Base-by-base conservation (phyloP, 768 basidiomycete species). In the Mycena floridula region DNA sequence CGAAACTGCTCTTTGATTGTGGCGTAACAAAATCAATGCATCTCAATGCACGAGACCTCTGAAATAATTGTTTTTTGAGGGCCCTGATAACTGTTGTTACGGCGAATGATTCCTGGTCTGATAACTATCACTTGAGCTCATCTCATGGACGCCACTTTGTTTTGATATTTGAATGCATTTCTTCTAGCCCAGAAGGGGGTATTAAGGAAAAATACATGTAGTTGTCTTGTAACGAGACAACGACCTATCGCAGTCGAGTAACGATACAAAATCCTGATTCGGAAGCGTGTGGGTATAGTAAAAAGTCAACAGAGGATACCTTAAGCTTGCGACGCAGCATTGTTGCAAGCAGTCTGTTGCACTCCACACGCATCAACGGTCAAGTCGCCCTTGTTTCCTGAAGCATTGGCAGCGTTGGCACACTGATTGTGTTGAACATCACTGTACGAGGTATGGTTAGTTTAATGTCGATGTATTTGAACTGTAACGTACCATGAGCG, bases 361-460 rank as follows among this genome's bases (percentile, higher is more conserved):
- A 55, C 53, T 45, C 61, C 70, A 55, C 77, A 77, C 20, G 65
- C 68, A 24, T 58, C 54, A 23, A 77, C 77, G 18, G 68, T 73
- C 50, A 77, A 63, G 36, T 63, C 67, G 43, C 66, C 61, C 55
- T 69, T 58, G 56, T 76, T 72, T 37, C 69, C 69, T 6, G 69
- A 71, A 12, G 68, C 61, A 55, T 80, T 79, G 12, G 78, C 74
- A 12, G 73, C 74, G 54, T 79, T 64, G 5, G 76, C 74, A 55
- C 79, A 82, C 51, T 70, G 51, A 61, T 82, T 82, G 53, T 76
- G 69, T 61, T 81, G 78, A 5, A 79, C 66, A 54, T 76, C 73
- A 56, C 75, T 70, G 44, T 4, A 37, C 20, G 36, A 45, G 23
- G 15, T 4, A 25, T 3, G 18, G 4, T 30, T 0, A 5, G 16